Evolutionary conservation across 2,329 filamentous ascomycete species (phyloP).

Genomic region (Monilinia polystroma): DNA sequence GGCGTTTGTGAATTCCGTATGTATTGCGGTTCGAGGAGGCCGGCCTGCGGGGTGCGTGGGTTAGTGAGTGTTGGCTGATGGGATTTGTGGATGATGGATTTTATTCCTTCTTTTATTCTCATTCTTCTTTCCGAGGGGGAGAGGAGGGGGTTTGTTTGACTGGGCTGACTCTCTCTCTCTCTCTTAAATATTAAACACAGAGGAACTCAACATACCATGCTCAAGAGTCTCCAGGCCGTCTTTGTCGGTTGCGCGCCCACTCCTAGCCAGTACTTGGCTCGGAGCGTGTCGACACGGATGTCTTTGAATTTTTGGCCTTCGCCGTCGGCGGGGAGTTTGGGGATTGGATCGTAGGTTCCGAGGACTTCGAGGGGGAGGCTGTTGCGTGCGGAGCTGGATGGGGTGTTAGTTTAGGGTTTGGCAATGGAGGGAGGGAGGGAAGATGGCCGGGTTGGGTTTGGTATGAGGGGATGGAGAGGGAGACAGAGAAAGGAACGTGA

Average conservation of each 20-base stretch:
- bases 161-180: too few species aligned
- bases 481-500: too few species aligned
- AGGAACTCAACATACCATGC: constrained; percentile 59
- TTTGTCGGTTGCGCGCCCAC: constrained; percentile 95
- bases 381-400: constrained; percentile 75
- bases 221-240: constrained; percentile 80
- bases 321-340: constrained; percentile 58
- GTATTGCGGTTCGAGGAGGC: constrained; percentile 13
- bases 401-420: neutral
- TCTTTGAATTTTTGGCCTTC: constrained; percentile 82
- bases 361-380: constrained; percentile 91
- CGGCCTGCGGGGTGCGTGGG: neutral
- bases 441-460: too few species aligned
- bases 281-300: constrained; percentile 76
- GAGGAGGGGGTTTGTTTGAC: too few species aligned
- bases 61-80: neutral
- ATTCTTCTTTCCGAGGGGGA: too few species aligned
- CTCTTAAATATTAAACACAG: too few species aligned
- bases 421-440: neutral
- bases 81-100: too few species aligned
- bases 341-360: constrained; percentile 68
- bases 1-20: neutral
- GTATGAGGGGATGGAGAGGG: neutral
- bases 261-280: constrained; percentile 94
- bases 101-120: too few species aligned